phyloP scores from a whole-genome alignment of 176 grass and related monocot genomes.

The Aegilops umbellulata region DNA sequence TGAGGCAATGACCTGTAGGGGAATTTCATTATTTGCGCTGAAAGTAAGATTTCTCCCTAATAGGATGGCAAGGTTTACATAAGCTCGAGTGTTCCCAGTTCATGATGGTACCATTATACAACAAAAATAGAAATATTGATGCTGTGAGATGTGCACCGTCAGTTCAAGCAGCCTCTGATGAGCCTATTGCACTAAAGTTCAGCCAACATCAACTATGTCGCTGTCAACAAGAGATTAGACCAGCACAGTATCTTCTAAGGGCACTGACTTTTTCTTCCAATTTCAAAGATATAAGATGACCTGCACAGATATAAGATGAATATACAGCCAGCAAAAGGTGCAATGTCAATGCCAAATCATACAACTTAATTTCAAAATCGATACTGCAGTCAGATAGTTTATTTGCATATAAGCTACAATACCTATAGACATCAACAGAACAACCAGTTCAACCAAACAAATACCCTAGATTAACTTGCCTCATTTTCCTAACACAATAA shows the following conservation, averaged over 20 bases:
- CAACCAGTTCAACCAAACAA: neutral
- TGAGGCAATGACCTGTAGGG: no score
- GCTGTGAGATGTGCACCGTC: neutral
- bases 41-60: no score
- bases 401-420: no score
- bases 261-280: neutral
- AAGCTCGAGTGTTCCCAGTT: neutral
- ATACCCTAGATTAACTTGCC: neutral
- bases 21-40: no score
- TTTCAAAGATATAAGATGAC: neutral
- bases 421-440: neutral
- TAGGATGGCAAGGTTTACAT: no score
- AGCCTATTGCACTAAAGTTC: neutral
- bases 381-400: no score
- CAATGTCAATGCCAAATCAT: neutral
- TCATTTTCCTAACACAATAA: neutral
- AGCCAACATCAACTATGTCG: neutral
- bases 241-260: neutral
- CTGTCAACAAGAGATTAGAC: neutral
- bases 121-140: neutral
- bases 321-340: neutral
- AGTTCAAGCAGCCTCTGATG: neutral
- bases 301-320: neutral
- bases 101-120: neutral
- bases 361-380: no score